phyloP scores from a whole-genome alignment of 306 rosid genomes.

The Dalbergia cochinchinensis region DNA sequence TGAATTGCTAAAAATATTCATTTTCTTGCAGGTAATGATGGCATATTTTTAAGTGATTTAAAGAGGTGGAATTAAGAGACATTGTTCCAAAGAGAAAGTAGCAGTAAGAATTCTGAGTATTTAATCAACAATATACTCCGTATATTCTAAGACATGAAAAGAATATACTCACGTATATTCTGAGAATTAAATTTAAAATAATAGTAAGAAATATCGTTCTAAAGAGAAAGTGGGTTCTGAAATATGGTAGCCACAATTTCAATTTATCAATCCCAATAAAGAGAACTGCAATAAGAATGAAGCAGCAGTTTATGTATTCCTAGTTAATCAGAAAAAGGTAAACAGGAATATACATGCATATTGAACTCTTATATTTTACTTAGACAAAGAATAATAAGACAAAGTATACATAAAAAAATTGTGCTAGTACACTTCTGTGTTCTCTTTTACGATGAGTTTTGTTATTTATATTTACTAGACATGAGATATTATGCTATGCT shows the following conservation, averaged over 20 bases:
- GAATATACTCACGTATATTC: background rate
- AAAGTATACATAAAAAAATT: background rate
- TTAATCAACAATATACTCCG: no score
- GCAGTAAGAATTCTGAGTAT: no score
- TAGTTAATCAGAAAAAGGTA: background rate
- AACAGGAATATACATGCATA: background rate
- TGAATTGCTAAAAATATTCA: no score
- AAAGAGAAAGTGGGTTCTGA: slow-evolving; percentile 1
- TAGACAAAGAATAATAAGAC: slow-evolving; percentile 24
- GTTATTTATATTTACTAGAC: no score
- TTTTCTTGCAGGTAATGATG: no score
- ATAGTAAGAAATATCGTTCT: slow-evolving; percentile 8
- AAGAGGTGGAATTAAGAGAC: no score
- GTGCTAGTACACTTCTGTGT: slow-evolving; percentile 14
- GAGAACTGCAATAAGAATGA: background rate
- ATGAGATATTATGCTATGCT: no score
- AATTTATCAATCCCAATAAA: slow-evolving; percentile 40
- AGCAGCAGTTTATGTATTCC: background rate
- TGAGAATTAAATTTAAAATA: background rate
- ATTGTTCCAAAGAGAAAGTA: no score
- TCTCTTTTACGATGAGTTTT: no score
- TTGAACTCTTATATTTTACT: slow-evolving; percentile 24
- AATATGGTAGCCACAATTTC: slow-evolving; percentile 34
- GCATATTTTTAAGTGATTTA: no score
- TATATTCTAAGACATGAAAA: background rate